Evolutionary conservation across 1,284 basidiomycete genomes (phyloP), one percentile per base, ranked within the genome.

Genomic region (Tilletiaria anomala): DNA sequence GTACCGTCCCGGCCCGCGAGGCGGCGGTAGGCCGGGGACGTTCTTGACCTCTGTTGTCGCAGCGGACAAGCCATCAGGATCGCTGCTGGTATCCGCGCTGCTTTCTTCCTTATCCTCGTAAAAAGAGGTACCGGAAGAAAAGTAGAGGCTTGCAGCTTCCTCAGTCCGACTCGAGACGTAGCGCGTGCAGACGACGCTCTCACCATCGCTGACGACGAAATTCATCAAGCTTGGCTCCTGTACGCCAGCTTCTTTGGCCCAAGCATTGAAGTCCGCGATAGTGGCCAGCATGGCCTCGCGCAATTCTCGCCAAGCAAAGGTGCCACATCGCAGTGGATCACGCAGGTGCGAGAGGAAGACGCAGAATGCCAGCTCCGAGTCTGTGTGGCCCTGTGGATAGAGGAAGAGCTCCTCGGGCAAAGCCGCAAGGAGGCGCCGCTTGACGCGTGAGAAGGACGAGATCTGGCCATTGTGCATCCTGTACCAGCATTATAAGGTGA

Each of bases 61-160:
- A 35, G 17, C 23, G 6, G n/a, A 23, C 17, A 15, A 1, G 3
- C 16, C 33, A 31, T n/a, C 4, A 43, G 36, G 88, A 93, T 94
- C 59, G 80, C 79, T 68, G 91, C 91, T 66, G 89, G 79, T 15
- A 84, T 83, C 5, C 83, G 82, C 11, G 69, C 78, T 20, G 79
- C 77, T n/a, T n/a, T n/a, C n/a, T n/a, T n/a, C n/a, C n/a, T n/a
- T n/a, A 58, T 84, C 87, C 69, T 94, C 87, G 53, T 83, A 86
- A 61, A 96, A 97, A 11, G 58, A 65, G 6, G 85, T 91, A 1
- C 89, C 88, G 1, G 85, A 89, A 2, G 86, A 89, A 68, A 88
- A 94, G 80, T 88, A 93, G 82, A 94, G 69, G 20, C 85, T 91
- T 1, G 91, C 88, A 1, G 89, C 91, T 67, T 94, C 88, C 46